Percentiles rank a stretch among this genome's conserved stretches.
Evolutionary conservation across 2,329 filamentous ascomycete genomes (phyloP).

Genomic region (Aspergillus neoniger): DNA sequence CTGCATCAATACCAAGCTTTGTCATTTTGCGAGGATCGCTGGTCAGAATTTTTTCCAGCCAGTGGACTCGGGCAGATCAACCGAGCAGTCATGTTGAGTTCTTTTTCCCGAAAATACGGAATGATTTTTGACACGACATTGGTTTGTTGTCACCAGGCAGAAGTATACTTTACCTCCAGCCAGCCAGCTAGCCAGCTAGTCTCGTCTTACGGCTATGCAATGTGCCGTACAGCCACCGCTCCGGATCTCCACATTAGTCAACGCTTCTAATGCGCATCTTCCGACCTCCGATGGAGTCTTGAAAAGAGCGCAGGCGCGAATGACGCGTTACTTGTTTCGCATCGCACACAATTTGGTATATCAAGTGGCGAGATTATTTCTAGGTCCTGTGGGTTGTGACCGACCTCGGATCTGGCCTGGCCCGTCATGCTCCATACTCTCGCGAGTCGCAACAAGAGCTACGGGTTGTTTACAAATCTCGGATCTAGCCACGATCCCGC

Average conservation of each 20-base stretch:
- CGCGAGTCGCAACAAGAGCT: not conserved
- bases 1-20: not conserved
- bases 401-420: not conserved
- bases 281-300: not conserved
- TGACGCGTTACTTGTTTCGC: slow-evolving; percentile 4
- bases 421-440: not conserved
- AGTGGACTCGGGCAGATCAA: not conserved
- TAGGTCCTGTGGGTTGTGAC: not conserved
- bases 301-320: not conserved
- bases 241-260: slow-evolving; percentile 1
- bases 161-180: not conserved
- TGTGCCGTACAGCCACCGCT: slow-evolving; percentile 3
- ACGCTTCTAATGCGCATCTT: not conserved
- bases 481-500: not conserved
- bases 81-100: not conserved
- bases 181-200: not conserved
- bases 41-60: not conserved
- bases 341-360: not conserved
- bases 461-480: not conserved
- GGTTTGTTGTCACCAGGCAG: slow-evolving; percentile 1
- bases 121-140: slow-evolving; percentile 1
- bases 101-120: not conserved
- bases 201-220: not conserved
- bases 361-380: not conserved
- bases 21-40: slow-evolving; percentile 1